Evolutionary conservation across 2,329 filamentous ascomycete species (phyloP), one percentile per base, ranked within the genome.

Genomic region (Phoma herbarum): DNA sequence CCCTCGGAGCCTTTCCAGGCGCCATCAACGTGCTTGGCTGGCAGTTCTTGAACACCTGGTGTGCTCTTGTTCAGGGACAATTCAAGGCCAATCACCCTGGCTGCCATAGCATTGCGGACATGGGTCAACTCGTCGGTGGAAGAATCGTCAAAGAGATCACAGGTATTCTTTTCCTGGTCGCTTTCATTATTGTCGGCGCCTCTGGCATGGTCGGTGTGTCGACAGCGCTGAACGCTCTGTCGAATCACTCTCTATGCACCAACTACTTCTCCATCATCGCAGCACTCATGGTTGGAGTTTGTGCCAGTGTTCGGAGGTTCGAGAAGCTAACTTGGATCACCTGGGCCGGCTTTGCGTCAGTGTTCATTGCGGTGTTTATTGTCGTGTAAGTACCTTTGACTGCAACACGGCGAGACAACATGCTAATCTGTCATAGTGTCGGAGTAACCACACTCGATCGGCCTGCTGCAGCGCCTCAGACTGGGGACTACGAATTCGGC

Each of bases 271-370:
- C 82, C 11, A 78, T 87, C 29, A 75, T 88, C n/a, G 83, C 84
- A 0, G 83, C 84, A 0, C 67, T 84, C 2, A 77, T 83, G 8
- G 79, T 86, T 9, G 82, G 82, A 25, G 61, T 79, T 0, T 77
- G 81, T 8, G 84, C 85, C 0, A 84, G 82, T 37, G 79, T 86
- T 5, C 82, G 86, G 49, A 89, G 85, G 57, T 85, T 88, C 58
- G 81, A 85, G 47, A 84, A 87, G 64, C 83, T 89, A 50, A 84
- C 83, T 2, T 88, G 85, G 84, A 74, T 88, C 8, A 86, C 85
- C 0, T 89, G 84, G 82, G 81, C 80, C 11, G 87, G 86, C 0
- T 87, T 88, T 65, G 57, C 81, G 4, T 85, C 82, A 26, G 82
- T 89, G 35, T 87, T 85, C 63, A 74, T 81, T 16, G 85, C 86